Evolutionary conservation across 495 filamentous ascomycete genomes (phyloP).

Genomic region (Thermothielavioides terrestris): DNA sequence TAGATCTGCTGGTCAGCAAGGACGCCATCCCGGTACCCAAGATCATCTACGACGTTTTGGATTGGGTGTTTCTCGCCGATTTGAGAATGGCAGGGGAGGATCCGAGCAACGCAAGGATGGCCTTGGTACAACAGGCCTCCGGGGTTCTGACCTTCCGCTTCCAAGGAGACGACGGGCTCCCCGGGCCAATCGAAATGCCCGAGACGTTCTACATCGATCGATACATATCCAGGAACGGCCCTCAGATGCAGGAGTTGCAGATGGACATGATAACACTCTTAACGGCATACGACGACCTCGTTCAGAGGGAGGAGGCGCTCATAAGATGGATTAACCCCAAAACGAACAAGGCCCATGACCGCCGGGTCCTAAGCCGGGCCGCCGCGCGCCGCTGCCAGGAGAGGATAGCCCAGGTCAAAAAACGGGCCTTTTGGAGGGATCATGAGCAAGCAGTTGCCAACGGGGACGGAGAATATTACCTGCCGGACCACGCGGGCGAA

Average conservation of each 20-base stretch:
- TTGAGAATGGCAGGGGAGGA: conserved; percentile 19
- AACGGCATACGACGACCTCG: conserved; percentile 16
- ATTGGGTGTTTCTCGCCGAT: conserved; percentile 54
- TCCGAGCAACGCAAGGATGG: conserved; percentile 37
- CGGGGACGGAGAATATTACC: conserved; percentile 41
- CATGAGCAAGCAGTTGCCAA: conserved; percentile 42
- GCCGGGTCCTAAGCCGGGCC: conserved; percentile 22
- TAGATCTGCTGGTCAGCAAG: conserved; percentile 24
- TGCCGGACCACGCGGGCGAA: conserved; percentile 39
- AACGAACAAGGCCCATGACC: conserved; percentile 28
- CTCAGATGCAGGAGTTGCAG: conserved; percentile 39
- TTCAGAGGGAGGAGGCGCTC: conserved; percentile 16
- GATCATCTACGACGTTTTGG: conserved; percentile 66
- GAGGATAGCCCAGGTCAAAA: conserved; percentile 13
- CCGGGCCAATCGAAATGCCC: conserved; percentile 55
- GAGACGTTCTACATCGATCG: conserved; percentile 68
- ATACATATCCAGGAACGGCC: conserved; percentile 54
- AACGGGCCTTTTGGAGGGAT: conserved; percentile 23
- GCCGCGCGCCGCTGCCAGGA: conserved; percentile 16
- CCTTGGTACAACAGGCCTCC: conserved; percentile 45
- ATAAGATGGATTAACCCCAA: conserved; percentile 13
- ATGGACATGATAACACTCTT: conserved; percentile 25
- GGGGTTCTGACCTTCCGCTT: conserved; percentile 63
- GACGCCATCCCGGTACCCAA: conserved; percentile 22
- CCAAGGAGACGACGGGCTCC: conserved; percentile 32